Percentiles rank a stretch among this genome's conserved stretches.
Conservation (phyloP, 495 filamentous ascomycete genomes). For the Echria macrotheca region DNA sequence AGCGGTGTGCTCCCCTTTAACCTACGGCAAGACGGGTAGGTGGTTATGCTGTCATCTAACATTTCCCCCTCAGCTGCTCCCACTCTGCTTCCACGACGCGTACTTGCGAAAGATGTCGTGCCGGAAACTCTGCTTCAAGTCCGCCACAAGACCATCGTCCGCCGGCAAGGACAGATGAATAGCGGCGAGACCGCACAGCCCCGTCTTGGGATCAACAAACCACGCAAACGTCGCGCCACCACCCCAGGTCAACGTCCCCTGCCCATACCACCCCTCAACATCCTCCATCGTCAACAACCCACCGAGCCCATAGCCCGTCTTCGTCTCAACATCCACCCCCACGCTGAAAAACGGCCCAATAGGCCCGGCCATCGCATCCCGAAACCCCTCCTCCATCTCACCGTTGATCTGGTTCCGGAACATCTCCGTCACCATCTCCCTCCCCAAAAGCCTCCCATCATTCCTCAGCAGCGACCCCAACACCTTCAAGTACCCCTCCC, state of each 20-base stretch:
- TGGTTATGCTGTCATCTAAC: no score
- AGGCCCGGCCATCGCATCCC: conserved; percentile 10
- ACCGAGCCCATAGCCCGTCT: conserved; percentile 17
- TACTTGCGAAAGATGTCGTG: conserved; percentile 37
- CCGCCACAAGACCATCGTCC: conserved; percentile 20
- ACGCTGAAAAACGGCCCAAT: conserved; percentile 24
- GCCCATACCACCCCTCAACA: conserved; percentile 19
- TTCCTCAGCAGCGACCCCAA: conserved; percentile 21
- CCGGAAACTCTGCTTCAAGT: conserved; percentile 42
- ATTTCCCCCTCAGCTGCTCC: no score
- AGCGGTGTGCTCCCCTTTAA: no score
- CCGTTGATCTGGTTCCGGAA: conserved; percentile 31
- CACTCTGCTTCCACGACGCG: conserved; percentile 25
- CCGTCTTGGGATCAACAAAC: conserved; percentile 46
- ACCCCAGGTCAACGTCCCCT: conserved; percentile 23
- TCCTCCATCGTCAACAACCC: conserved; percentile 22
- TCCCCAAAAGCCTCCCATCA: conserved; percentile 21
- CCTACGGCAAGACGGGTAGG: no score
- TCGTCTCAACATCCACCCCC: conserved; percentile 6
- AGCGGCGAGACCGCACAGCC: conserved; percentile 38
- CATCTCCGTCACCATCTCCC: conserved; percentile 40
- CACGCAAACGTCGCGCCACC: conserved; percentile 23
- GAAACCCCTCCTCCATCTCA: conserved; percentile 7
- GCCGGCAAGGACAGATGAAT: conserved; percentile 34
- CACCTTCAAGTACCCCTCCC: conserved; percentile 13